A percentile compares a stretch with the other conserved stretches of the same genome.
phyloP scores from a whole-genome alignment of 202 grass and related monocot species.

The Zoysia matrella region DNA sequence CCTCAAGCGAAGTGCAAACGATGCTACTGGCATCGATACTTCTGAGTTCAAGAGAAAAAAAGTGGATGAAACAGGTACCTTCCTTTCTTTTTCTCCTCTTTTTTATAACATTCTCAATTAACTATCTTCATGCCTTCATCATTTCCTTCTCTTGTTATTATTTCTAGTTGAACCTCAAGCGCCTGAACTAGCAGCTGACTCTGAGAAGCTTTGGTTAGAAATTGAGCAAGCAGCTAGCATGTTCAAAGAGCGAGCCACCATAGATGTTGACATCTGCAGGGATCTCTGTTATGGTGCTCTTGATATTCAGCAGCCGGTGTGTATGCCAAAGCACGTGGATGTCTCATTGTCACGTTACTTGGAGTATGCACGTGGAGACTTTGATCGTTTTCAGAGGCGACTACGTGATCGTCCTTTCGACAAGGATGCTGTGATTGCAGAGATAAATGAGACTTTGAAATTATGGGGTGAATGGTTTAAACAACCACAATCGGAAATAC shows the following conservation, averaged over 20 bases:
- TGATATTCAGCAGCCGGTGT: no score
- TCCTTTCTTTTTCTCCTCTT: no score
- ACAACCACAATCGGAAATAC: background rate
- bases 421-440: background rate
- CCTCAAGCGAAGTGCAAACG: no score
- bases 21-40: no score
- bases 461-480: background rate
- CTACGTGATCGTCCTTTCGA: background rate
- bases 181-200: background rate
- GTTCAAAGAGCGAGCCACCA: background rate
- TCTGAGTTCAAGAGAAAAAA: no score
- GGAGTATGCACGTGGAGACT: background rate
- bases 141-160: no score
- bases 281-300: background rate
- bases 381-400: background rate
- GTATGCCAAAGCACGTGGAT: background rate
- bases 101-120: no score
- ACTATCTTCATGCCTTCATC: no score
- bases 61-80: no score
- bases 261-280: no score
- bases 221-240: background rate
- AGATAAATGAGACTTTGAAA: background rate
- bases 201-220: background rate
- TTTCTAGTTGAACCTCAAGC: no score
- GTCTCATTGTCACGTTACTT: background rate